These are phyloP conservation scores for Chlamydomonas incerta DNA, from an alignment of 139 green algal genomes.

Conservation along the genomic window DNA sequence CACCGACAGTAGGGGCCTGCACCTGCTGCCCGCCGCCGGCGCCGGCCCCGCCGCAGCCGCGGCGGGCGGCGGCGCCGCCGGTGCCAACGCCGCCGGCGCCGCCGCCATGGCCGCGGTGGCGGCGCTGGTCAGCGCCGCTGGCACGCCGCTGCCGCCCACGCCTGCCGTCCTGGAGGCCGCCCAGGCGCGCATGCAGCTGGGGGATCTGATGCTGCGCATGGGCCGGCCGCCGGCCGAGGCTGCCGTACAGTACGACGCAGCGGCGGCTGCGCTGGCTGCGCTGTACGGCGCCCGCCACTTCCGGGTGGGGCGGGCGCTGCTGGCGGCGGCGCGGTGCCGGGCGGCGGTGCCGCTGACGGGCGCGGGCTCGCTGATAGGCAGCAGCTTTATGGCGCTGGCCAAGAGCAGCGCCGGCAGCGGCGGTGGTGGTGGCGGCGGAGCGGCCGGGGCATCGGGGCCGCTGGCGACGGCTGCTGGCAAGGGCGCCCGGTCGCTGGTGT, in stretches of 20 bases:
- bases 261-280: background rate
- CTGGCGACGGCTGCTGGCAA: background rate
- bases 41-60: background rate
- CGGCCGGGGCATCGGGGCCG: background rate
- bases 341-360: background rate
- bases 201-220: conserved; percentile 6
- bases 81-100: too few species aligned
- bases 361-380: too few species aligned
- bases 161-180: background rate
- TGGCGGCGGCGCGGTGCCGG: conserved; percentile 24
- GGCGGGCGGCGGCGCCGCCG: too few species aligned
- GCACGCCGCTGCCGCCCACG: too few species aligned
- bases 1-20: too few species aligned
- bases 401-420: too few species aligned
- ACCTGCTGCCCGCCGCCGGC: too few species aligned
- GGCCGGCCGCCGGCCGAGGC: background rate
- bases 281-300: conserved; percentile 37
- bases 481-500: background rate
- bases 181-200: conserved; percentile 38
- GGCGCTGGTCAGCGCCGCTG: too few species aligned
- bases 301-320: conserved; percentile 31
- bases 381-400: too few species aligned
- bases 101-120: too few species aligned
- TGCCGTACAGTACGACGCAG: conserved; percentile 16
- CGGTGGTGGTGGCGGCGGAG: background rate